Conservation (phyloP, 2,329 filamentous ascomycete genomes). For the Talaromyces sp. region DNA sequence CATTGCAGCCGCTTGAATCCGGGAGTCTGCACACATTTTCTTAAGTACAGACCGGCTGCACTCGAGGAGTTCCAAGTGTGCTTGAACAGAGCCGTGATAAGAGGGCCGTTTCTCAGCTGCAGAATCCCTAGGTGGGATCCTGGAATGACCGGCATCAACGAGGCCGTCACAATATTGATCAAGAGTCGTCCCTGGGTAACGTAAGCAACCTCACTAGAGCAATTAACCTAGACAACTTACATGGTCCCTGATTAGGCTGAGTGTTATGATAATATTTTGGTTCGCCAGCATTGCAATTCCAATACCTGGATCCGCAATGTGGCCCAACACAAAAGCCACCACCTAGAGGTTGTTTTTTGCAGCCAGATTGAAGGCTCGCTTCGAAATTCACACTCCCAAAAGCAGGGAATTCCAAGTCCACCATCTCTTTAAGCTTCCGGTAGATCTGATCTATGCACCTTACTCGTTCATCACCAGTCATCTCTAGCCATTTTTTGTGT, state of each 20-base stretch:
- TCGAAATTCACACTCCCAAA: conserved; percentile 28
- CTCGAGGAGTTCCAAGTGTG: conserved; percentile 31
- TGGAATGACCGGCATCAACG: conserved; percentile 36
- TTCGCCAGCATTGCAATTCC: conserved; percentile 17
- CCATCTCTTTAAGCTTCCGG: conserved; percentile 21
- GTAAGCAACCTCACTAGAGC: neutral
- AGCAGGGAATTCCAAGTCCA: conserved; percentile 24
- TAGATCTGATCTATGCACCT: conserved; percentile 14
- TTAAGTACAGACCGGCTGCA: conserved; percentile 25
- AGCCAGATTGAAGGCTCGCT: neutral
- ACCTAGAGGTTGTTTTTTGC: conserved; percentile 20
- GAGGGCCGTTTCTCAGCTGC: conserved; percentile 20
- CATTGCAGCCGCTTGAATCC: conserved; percentile 24
- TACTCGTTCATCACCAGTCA: conserved; percentile 27
- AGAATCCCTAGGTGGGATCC: conserved; percentile 25
- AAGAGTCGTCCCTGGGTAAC: conserved; percentile 31
- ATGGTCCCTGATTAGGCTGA: conserved; percentile 36
- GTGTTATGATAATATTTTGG: conserved; percentile 29
- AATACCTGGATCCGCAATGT: conserved; percentile 27
- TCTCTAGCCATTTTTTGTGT: conserved; percentile 28
- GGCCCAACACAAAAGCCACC: conserved; percentile 32
- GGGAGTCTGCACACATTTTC: conserved; percentile 24
- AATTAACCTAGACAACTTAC: conserved; percentile 23
- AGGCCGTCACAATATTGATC: conserved; percentile 32
- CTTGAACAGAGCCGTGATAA: conserved; percentile 34